Base-by-base conservation (phyloP, 2,329 filamentous ascomycete species). In the Trichoderma koningiopsis region DNA sequence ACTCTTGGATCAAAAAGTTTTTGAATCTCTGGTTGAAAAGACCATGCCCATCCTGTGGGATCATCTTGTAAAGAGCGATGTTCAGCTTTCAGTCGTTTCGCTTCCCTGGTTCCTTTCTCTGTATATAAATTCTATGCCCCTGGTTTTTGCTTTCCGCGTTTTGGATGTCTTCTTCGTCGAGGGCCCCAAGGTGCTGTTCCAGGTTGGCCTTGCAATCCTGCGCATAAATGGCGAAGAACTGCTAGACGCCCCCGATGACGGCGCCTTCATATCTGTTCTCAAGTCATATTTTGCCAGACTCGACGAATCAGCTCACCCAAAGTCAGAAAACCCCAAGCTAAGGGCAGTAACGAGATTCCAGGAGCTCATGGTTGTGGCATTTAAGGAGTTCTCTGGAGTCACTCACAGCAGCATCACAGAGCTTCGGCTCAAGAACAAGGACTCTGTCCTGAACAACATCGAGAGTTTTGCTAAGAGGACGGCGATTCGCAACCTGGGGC, bases 1-100 rank as follows among this genome's bases (percentile, higher is more conserved):
- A 0, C 85, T 99, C 5, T 87, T 99, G 49, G 96, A 99, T 77
- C 96, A 99, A 76, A 93, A 96, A 74, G 96, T 99, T 16, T 99
- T 99, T 75, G 96, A 99, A 81, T 96, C 92, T 2, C 85, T 99
- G 4, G 96, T 99, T n/a, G 96, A 99, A 80, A 96, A 93, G 82
- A 99, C 96, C 1, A 98, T 99, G 94, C 96, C 96, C 1, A 91
- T 99, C 70, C 87, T 99, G 19, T 99, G 96, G 94, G 95, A 98
- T 27, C 96, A 99, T 76, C 88, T 99, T n/a, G 92, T 94, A 73
- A 97, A 96, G 81, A 96, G 92, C 70, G 96, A 99, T 76, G 94
- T 99, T 27, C 96, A 99, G 79, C 88, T 99, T 24, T 98, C 96
- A 0, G 96, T 99, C 40, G 96, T 98, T 19, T 98, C 95, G 11